Evolutionary conservation across 2,329 filamentous ascomycete genomes (phyloP), one percentile per base, ranked within the genome.

Genomic region (Exophiala bonariae): DNA sequence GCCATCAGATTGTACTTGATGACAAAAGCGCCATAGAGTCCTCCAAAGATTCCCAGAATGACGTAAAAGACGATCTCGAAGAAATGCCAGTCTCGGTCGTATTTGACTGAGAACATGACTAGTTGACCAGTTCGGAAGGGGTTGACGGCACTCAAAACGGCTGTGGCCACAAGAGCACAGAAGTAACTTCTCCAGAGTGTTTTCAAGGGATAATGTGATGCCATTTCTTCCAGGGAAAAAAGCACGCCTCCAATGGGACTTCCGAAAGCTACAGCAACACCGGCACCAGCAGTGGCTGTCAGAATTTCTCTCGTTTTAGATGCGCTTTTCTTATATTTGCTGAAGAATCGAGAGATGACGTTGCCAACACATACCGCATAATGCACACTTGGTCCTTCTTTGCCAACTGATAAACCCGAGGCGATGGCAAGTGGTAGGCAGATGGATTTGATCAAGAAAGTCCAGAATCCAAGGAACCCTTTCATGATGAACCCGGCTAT

Each of bases 401-500:
- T 99, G 44, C 93, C 93, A 10, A 99, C 90, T 0, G 90, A 96
- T 18, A 99, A 73, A 2, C 93, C 93, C 1, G 91, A 96, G 10
- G 87, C 91, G 65, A 99, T 99, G 34, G 92, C 88, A 35, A 99
- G 75, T 1, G 93, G 93, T 38, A 99, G 74, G 18, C 87, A 88
- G 45, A 97, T 81, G 0, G 90, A 95, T 71, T 99, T 99, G 72
- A 99, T 97, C 50, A 93, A 68, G 23, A 99, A 75, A 4, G 93
- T 97, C 81, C 89, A 90, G 60, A 86, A 85, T 16, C 92, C 90
- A 13, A 99, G 78, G 63, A 99, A 99, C 0, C 91, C 93, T 69
- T 97, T 96, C 93, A 99, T 99, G 40, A 97, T 89, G 65, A 99
- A 99, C 3, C 93, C 93, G 3, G 92, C 93, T 63, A 99, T 96